Base-by-base conservation (phyloP, 768 basidiomycete species). In the Galerina sulciceps region DNA sequence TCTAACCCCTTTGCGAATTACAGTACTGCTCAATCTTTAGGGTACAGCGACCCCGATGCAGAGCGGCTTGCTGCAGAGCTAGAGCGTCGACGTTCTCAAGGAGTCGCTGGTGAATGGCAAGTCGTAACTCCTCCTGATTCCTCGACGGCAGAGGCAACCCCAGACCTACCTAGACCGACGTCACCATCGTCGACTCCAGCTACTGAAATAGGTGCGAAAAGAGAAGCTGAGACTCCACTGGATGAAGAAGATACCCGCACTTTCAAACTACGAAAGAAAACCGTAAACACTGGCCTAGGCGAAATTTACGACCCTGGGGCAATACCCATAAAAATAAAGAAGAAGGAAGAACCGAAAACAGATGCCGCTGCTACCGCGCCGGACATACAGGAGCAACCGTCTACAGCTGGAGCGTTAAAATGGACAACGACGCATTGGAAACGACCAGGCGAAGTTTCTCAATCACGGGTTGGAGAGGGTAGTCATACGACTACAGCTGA, bases 21-120 rank as follows among this genome's bases (percentile, higher is more conserved):
- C 72, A 87, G 93, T 10, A 94, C 94, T 0, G 89, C 96, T 0
- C 88, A 84, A 47, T 91, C 88, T 1, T 81, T 99, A 1, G 96
- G 96, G 1, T 89, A 85, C 66, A 77, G 66, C 10, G 95, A 96
- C 67, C 89, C 89, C 1, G 91, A 93, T 59, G 86, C 79, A 8
- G 91, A 90, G 57, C 76, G 83, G 52, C 67, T 82, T 26, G 77
- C 79, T n/a, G 85, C 83, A 0, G 88, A 89, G 66, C 77, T 81
- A 2, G 84, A 87, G 53, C 76, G 83, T 43, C 80, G 84, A 20
- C 81, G 79, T 47, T 83, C 76, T 13, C 85, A 91, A 66, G 94
- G 93, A 11, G 75, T 87, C 3, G 89, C 82, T 0, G 92, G 94
- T 10, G 83, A 87, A 45, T 96, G 94, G 94, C 76, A 91, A 63